phyloP scores from a whole-genome alignment of 2,329 filamentous ascomycete genomes.

The Alternaria tenuissima region DNA sequence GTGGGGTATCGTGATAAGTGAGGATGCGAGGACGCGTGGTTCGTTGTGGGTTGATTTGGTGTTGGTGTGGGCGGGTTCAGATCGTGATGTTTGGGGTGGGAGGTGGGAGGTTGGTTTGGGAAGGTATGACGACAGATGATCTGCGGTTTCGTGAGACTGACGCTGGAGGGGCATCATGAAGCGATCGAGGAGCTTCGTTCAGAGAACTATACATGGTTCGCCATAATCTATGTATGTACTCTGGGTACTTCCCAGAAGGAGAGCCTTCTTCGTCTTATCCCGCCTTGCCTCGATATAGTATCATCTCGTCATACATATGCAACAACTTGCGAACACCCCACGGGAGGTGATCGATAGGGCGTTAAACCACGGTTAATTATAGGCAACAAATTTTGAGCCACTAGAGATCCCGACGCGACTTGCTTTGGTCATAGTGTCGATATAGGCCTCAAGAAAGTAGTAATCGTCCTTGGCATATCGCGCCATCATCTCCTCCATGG shows the following conservation, averaged over 20 bases:
- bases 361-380: too few relatives aligned
- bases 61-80: not conserved
- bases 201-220: not conserved
- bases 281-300: too few relatives aligned
- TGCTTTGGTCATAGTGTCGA: not conserved
- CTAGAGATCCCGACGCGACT: not conserved
- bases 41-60: not conserved
- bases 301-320: not conserved
- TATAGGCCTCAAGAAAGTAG: constrained; percentile 1
- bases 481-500: constrained; percentile 1
- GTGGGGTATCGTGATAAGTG: constrained; percentile 2
- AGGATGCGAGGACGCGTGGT: constrained; percentile 1
- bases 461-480: not conserved
- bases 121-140: constrained; percentile 15
- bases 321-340: not conserved
- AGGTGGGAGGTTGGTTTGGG: not conserved
- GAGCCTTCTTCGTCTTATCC: not conserved
- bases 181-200: not conserved
- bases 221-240: not conserved
- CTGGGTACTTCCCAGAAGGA: not conserved
- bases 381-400: not conserved
- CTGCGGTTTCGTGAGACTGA: not conserved
- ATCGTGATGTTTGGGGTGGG: constrained; percentile 1
- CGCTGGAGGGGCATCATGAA: not conserved
- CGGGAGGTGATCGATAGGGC: too few relatives aligned